Conservation (phyloP, 108 stramenopile genomes). For the Pseudonitzschia multistriata region DNA sequence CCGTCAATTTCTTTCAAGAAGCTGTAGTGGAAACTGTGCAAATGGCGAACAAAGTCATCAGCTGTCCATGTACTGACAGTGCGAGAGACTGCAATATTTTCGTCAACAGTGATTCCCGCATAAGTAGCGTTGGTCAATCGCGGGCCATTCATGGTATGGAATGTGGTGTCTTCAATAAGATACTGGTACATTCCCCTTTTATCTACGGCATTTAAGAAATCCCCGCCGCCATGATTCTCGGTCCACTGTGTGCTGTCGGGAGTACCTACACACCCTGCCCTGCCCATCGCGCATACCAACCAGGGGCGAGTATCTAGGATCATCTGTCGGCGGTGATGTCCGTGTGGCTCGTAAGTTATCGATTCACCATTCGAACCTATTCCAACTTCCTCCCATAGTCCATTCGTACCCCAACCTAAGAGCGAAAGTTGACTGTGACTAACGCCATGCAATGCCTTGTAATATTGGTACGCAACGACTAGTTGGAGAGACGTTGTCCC, state of each 20-base stretch:
- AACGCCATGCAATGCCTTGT: constrained; percentile 5
- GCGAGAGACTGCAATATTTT: constrained; percentile 4
- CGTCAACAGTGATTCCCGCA: neutral
- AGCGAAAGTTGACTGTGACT: neutral
- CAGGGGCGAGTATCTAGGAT: constrained; percentile 4
- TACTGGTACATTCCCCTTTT: constrained; percentile 6
- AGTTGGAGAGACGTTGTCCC: neutral
- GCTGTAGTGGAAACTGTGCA: constrained; percentile 12
- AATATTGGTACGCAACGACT: constrained; percentile 6
- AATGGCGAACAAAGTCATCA: constrained; percentile 2
- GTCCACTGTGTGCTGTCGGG: constrained; percentile 5
- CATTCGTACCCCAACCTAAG: constrained; percentile 2
- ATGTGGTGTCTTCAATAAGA: neutral
- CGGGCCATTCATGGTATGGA: constrained; percentile 7
- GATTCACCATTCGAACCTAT: constrained; percentile 6
- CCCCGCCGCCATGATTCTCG: constrained; percentile 1
- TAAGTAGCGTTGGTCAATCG: neutral
- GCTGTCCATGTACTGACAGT: constrained; percentile 13
- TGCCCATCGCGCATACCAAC: neutral
- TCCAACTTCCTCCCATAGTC: constrained; percentile 10
- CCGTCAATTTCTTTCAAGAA: neutral
- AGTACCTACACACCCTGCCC: constrained; percentile 2
- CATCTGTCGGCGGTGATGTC: constrained; percentile 10
- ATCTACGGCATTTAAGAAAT: constrained; percentile 9
- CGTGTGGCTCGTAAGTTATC: constrained; percentile 4